A percentile compares a stretch with the other conserved stretches of the same genome.
These are phyloP conservation scores for Volutella citrinella DNA, from an alignment of 2,329 filamentous ascomycete genomes.

Conservation along the genomic window DNA sequence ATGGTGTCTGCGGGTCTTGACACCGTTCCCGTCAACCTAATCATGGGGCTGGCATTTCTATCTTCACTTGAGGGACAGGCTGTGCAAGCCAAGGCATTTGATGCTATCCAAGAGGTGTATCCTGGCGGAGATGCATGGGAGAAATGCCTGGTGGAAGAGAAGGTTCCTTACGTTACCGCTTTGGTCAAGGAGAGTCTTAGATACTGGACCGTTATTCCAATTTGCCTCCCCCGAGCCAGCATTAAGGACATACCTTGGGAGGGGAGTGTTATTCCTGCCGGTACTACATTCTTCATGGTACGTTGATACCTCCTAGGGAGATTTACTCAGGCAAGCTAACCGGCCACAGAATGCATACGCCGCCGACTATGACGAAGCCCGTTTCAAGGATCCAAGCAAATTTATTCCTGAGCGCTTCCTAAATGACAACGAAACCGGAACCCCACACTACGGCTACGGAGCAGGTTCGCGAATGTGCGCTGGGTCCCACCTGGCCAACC, in stretches of 20 bases:
- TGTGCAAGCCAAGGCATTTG: conserved; percentile 67
- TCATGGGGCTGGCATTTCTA: conserved; percentile 76
- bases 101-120: conserved; percentile 69
- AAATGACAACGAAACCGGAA: conserved; percentile 50
- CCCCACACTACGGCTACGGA: conserved; percentile 61
- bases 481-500: conserved; percentile 60
- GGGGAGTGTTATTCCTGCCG: conserved; percentile 64
- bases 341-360: conserved; percentile 64
- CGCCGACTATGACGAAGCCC: conserved; percentile 66
- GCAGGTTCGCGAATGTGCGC: conserved; percentile 63
- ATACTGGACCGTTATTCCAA: conserved; percentile 77
- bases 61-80: conserved; percentile 64
- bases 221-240: conserved; percentile 70
- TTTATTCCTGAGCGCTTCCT: conserved; percentile 74
- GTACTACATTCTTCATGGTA: conserved; percentile 78
- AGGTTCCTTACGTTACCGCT: conserved; percentile 72
- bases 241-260: conserved; percentile 72
- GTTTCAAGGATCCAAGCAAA: conserved; percentile 60
- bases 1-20: conserved; percentile 82
- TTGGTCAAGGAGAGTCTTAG: conserved; percentile 76
- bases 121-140: conserved; percentile 75
- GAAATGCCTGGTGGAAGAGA: conserved; percentile 69
- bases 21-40: conserved; percentile 75
- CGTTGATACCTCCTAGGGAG: conserved; percentile 5
- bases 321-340: neutral